A percentile compares a stretch with the other conserved stretches of the same genome.
phyloP scores from a whole-genome alignment of 257 asterid genomes.

The Nicotiana undulata region DNA sequence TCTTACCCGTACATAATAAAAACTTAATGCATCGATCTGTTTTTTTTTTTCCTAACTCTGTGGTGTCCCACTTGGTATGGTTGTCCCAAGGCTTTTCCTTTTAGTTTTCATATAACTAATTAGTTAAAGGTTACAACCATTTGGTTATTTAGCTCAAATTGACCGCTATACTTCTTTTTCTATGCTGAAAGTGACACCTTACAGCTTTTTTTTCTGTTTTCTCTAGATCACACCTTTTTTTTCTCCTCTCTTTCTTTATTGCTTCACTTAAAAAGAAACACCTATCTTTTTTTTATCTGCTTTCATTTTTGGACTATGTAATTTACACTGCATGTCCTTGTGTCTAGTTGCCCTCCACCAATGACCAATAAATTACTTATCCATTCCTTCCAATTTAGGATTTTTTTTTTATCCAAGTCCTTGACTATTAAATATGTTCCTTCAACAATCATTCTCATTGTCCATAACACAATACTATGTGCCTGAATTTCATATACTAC shows the following conservation, averaged over 20 bases:
- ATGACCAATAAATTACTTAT: neutral
- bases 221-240: slow-evolving; percentile 8
- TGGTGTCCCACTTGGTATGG: slow-evolving; percentile 19
- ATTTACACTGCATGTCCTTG: neutral
- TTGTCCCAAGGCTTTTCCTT: neutral
- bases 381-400: neutral
- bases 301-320: neutral
- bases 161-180: slow-evolving; percentile 2
- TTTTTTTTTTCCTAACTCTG: neutral
- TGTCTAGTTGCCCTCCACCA: neutral
- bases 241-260: slow-evolving; percentile 30
- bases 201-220: slow-evolving; percentile 32
- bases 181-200: slow-evolving; percentile 47
- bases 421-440: neutral
- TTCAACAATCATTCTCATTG: neutral
- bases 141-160: neutral
- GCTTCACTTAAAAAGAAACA: slow-evolving; percentile 62
- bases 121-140: neutral
- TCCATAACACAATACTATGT: neutral
- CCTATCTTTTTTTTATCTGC: neutral
- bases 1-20: too few species aligned
- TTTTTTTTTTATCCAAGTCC: neutral
- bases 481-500: neutral
- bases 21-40: too few species aligned
- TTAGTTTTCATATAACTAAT: neutral